phyloP scores from a whole-genome alignment of 148 eudicot species.

The Vaccinium corymbosum region DNA sequence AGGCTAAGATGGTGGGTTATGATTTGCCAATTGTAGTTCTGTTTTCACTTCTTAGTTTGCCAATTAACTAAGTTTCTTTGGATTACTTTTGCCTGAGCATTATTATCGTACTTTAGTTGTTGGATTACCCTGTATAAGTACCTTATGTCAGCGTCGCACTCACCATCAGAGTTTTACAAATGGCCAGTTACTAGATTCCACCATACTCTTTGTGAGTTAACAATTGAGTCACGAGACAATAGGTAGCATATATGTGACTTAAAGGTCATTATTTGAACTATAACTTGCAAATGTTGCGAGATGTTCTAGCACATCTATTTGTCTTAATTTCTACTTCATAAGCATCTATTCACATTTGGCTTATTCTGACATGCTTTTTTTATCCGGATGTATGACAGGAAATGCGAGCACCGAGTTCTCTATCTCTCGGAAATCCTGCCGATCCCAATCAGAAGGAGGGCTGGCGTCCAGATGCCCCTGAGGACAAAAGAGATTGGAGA shows the following conservation, averaged over 20 bases:
- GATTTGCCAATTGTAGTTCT: neutral
- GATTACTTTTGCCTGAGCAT: neutral
- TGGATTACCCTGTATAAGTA: neutral
- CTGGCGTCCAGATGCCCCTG: constrained; percentile 42
- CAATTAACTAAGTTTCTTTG: neutral
- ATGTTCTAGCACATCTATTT: neutral
- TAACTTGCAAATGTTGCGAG: neutral
- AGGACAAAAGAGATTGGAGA: constrained; percentile 89
- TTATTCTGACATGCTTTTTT: neutral
- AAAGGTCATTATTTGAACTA: no score
- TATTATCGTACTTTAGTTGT: neutral
- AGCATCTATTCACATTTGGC: neutral
- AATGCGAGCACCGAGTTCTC: constrained; percentile 66
- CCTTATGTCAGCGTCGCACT: neutral
- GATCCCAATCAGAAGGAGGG: constrained; percentile 70
- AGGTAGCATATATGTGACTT: neutral
- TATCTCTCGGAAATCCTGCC: constrained; percentile 71
- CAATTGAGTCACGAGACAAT: neutral
- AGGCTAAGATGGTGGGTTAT: constrained; percentile 59
- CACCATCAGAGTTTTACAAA: neutral
- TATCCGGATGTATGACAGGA: constrained; percentile 45
- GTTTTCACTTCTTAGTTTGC: neutral
- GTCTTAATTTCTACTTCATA: neutral
- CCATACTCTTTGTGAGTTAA: neutral
- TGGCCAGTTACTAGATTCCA: neutral